A percentile compares a stretch with the other conserved stretches of the same genome.
These are phyloP conservation scores for Petunia secreta DNA, from an alignment of 257 asterid genomes.

Conservation along the genomic window DNA sequence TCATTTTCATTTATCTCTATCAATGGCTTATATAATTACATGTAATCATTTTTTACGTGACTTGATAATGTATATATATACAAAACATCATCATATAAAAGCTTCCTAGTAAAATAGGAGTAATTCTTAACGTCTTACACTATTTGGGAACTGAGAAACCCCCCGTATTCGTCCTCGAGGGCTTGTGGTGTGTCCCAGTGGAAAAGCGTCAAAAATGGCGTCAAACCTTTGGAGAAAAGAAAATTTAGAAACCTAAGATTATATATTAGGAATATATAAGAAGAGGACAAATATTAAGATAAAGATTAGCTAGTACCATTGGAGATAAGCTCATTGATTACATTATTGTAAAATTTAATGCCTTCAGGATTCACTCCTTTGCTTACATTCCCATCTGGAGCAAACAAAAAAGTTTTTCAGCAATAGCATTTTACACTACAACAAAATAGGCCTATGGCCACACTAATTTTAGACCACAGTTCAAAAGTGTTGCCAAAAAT, in stretches of 20 bases:
- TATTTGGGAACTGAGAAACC: conserved; percentile 33
- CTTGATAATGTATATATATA: too few relatives aligned
- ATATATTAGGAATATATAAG: too few relatives aligned
- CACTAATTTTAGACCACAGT: too few relatives aligned
- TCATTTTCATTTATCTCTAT: too few relatives aligned
- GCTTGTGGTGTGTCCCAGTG: conserved; percentile 39
- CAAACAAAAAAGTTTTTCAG: background rate
- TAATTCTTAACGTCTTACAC: conserved; percentile 21
- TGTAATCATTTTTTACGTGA: too few relatives aligned
- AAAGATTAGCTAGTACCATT: conserved; percentile 25
- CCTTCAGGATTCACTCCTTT: conserved; percentile 42
- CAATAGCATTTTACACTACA: background rate
- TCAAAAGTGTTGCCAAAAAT: too few relatives aligned
- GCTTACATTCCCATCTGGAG: conserved; percentile 40
- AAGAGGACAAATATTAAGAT: background rate
- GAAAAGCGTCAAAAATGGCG: conserved; percentile 34
- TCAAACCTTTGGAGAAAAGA: conserved; percentile 22
- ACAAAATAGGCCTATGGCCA: too few relatives aligned
- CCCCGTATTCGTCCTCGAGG: conserved; percentile 36
- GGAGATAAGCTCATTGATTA: conserved; percentile 38
- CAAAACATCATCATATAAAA: too few relatives aligned
- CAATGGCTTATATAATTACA: too few relatives aligned
- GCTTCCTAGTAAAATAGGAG: too few relatives aligned
- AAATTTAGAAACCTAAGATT: background rate
- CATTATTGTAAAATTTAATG: conserved; percentile 39